Percentiles rank a stretch among this genome's conserved stretches.
phyloP scores from a whole-genome alignment of 2,329 filamentous ascomycete genomes.

The Penicillium brasilianum region DNA sequence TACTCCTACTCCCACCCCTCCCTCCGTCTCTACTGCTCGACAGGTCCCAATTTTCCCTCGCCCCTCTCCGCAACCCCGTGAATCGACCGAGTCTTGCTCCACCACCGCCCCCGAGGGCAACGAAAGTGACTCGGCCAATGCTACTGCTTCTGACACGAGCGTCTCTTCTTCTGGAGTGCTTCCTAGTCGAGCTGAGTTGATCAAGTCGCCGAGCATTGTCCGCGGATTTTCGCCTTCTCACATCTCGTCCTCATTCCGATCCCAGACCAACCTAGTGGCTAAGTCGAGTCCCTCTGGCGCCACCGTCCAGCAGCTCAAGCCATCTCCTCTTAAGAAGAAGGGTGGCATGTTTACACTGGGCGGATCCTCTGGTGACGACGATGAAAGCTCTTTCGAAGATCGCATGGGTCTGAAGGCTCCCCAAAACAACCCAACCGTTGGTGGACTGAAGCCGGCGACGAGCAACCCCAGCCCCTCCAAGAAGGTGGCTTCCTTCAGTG shows the following conservation, averaged over 20 bases:
- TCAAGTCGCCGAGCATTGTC: constrained; percentile 71
- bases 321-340: constrained; percentile 65
- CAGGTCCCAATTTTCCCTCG: constrained; percentile 40
- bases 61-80: constrained; percentile 39
- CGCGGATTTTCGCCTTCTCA: constrained; percentile 84
- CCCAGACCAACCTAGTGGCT: constrained; percentile 59
- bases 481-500: constrained; percentile 83
- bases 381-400: constrained; percentile 74
- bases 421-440: constrained; percentile 60
- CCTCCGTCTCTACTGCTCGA: constrained; percentile 34
- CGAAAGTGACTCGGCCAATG: constrained; percentile 50
- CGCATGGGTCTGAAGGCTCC: constrained; percentile 59
- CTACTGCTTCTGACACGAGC: constrained; percentile 63
- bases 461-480: constrained; percentile 53
- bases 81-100: constrained; percentile 65
- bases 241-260: constrained; percentile 71
- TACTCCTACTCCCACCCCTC: constrained; percentile 47
- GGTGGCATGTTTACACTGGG: constrained; percentile 72
- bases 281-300: constrained; percentile 59
- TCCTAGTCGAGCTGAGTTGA: constrained; percentile 54
- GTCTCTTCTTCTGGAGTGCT: constrained; percentile 59
- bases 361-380: constrained; percentile 84
- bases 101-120: constrained; percentile 56
- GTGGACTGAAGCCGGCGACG: constrained; percentile 51
- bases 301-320: constrained; percentile 67